A percentile compares a stretch with the other conserved stretches of the same genome.
phyloP scores from a whole-genome alignment of 108 stramenopile species.

The Cyclotella kingstonii region DNA sequence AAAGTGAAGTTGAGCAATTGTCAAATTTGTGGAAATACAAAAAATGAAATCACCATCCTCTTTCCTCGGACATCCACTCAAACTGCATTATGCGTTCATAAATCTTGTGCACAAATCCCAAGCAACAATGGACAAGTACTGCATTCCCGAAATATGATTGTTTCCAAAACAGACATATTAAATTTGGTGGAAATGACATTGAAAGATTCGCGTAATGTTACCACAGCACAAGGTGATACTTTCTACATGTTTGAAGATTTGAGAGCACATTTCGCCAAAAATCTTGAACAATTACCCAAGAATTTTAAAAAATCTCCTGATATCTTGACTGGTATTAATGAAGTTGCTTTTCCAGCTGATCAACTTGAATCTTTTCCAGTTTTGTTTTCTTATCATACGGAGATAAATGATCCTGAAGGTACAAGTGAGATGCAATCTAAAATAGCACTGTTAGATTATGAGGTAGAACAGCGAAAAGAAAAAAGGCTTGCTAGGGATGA shows the following conservation, averaged over 20 bases:
- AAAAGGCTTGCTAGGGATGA: conserved; percentile 7
- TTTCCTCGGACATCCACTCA: conserved; percentile 15
- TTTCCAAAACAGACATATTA: conserved; percentile 4
- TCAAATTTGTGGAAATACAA: conserved; percentile 8
- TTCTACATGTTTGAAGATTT: conserved; percentile 32
- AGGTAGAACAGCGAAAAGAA: conserved; percentile 1
- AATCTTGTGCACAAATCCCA: conserved; percentile 6
- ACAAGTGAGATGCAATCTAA: conserved; percentile 3
- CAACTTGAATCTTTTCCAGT: conserved; percentile 24
- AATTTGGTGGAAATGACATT: conserved; percentile 23
- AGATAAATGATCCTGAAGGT: conserved; percentile 5
- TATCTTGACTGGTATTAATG: conserved; percentile 6
- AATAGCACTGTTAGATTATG: conserved; percentile 13
- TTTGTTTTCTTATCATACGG: conserved; percentile 19
- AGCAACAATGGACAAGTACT: neutral
- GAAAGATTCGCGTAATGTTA: conserved; percentile 10
- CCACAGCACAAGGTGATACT: neutral
- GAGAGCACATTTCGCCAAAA: conserved; percentile 1
- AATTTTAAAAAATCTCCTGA: neutral
- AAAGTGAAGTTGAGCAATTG: neutral
- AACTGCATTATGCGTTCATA: conserved; percentile 11
- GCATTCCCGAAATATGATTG: neutral
- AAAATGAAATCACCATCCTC: neutral
- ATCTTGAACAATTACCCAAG: neutral
- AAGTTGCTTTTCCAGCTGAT: conserved; percentile 3